Evolutionary conservation across 1,284 basidiomycete genomes (phyloP).

Genomic region (Irpex sp.): DNA sequence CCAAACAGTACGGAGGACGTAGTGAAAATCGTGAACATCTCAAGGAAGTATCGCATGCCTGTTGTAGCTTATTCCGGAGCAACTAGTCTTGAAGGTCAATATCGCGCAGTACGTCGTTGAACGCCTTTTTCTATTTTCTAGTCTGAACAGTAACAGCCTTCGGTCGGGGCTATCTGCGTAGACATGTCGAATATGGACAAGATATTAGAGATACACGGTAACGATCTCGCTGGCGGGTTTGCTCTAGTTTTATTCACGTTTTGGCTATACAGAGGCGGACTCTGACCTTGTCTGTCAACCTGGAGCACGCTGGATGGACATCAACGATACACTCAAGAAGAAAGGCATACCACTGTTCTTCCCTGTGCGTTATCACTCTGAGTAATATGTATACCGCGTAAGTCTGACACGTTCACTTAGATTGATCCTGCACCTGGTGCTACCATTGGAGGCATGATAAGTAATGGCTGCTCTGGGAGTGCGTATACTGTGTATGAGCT

Average conservation of each 20-base stretch:
- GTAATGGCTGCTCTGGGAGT: conserved; percentile 80
- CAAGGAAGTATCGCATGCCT: conserved; percentile 51
- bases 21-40: conserved; percentile 51
- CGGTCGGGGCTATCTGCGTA: conserved; percentile 35
- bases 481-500: conserved; percentile 21
- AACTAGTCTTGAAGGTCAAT: conserved; percentile 58
- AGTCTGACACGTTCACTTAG: conserved; percentile 28
- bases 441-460: conserved; percentile 90
- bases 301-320: conserved; percentile 82
- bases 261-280: conserved; percentile 53
- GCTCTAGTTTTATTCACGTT: neutral
- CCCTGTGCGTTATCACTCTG: conserved; percentile 50
- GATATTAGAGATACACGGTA: conserved; percentile 74
- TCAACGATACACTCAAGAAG: conserved; percentile 71
- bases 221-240: conserved; percentile 19
- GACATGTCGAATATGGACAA: conserved; percentile 85
- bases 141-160: conserved; percentile 13
- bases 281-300: conserved; percentile 80
- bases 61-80: conserved; percentile 59
- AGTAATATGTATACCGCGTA: neutral
- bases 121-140: neutral
- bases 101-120: conserved; percentile 43
- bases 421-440: conserved; percentile 76
- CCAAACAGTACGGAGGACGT: conserved; percentile 52
- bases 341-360: conserved; percentile 83